Percentiles rank a stretch among this genome's conserved stretches.
phyloP scores from a whole-genome alignment of 306 rosid species.

The Prunus dulcis region DNA sequence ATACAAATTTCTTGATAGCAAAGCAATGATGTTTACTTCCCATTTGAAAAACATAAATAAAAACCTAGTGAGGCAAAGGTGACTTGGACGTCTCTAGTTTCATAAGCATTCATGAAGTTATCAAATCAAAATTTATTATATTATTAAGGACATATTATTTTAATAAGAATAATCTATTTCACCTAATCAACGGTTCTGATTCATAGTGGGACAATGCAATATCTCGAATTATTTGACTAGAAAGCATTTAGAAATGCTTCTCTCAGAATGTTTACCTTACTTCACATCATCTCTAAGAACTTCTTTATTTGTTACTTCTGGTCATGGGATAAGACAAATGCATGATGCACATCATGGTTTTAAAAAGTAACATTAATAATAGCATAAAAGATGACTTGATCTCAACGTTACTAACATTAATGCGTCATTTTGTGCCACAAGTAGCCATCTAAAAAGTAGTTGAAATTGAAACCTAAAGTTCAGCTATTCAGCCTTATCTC shows the following conservation, averaged over 20 bases:
- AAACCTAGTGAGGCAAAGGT: neutral
- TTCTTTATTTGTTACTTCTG: neutral
- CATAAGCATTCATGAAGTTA: neutral
- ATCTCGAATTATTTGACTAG: neutral
- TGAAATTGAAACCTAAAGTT: neutral
- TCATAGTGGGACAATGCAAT: neutral
- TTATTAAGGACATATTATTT: neutral
- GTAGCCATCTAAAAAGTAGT: slow-evolving; percentile 12
- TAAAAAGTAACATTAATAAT: neutral
- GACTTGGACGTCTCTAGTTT: neutral
- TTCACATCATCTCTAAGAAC: too few species aligned
- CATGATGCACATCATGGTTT: neutral
- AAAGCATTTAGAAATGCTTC: neutral
- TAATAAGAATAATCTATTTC: neutral
- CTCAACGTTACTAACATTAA: slow-evolving; percentile 22
- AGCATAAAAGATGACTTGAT: slow-evolving; percentile 25
- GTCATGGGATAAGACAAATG: neutral
- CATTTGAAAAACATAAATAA: neutral
- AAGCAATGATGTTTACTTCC: neutral
- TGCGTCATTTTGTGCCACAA: neutral
- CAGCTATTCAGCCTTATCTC: neutral
- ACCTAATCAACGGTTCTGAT: neutral
- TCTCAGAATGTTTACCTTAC: too few species aligned
- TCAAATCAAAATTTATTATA: neutral
- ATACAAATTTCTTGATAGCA: neutral